Percentiles rank a stretch among this genome's conserved stretches.
Evolutionary conservation across 352 stramenopile genomes (phyloP).

Genomic region (Phytophthora lateralis): DNA sequence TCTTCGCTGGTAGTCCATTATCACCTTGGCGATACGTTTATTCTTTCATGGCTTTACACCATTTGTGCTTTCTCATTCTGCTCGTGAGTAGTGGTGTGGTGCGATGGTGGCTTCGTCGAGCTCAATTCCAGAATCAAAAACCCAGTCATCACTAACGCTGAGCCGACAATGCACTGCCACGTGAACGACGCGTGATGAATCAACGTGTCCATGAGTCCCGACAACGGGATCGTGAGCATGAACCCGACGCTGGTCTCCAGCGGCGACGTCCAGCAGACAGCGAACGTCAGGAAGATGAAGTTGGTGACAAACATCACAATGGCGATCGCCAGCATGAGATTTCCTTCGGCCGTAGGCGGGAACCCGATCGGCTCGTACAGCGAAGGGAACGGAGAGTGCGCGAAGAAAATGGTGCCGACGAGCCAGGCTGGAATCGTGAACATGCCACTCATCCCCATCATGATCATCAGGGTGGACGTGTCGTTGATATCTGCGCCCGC

Average conservation of each 20-base stretch:
- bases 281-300: slow-evolving; percentile 50
- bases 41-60: background rate
- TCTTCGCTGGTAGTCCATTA: background rate
- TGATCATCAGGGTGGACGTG: slow-evolving; percentile 47
- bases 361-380: slow-evolving; percentile 47
- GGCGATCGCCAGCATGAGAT: slow-evolving; percentile 38
- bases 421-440: slow-evolving; percentile 53
- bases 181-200: slow-evolving; percentile 51
- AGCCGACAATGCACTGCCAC: slow-evolving; percentile 51
- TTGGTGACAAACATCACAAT: slow-evolving; percentile 43
- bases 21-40: background rate
- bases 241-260: slow-evolving; percentile 60
- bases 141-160: slow-evolving; percentile 51
- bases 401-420: slow-evolving; percentile 41
- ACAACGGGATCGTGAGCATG: slow-evolving; percentile 66
- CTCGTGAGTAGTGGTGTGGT: background rate
- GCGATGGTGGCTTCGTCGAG: background rate
- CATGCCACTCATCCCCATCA: slow-evolving; percentile 48
- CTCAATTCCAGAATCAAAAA: slow-evolving; percentile 50
- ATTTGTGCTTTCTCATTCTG: background rate
- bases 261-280: slow-evolving; percentile 56
- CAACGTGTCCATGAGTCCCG: slow-evolving; percentile 43
- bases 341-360: slow-evolving; percentile 33
- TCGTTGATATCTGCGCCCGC: slow-evolving; percentile 48
- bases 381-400: slow-evolving; percentile 37